A percentile compares a stretch with the other conserved stretches of the same genome.
phyloP scores from a whole-genome alignment of 306 rosid genomes.

The Canavalia ensiformis region DNA sequence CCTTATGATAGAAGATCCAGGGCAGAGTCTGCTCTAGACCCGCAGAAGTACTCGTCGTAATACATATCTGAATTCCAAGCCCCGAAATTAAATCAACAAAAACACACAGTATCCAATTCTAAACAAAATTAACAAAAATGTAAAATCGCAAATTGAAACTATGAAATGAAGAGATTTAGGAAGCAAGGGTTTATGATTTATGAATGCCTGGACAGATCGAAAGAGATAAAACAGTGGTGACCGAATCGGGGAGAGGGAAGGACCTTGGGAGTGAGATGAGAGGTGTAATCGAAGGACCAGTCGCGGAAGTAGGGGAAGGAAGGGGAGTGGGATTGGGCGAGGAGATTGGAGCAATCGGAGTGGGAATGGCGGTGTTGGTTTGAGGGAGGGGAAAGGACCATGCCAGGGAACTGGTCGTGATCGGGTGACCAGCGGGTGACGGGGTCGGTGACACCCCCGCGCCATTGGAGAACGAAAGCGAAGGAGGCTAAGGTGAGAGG shows the following conservation, averaged over 20 bases:
- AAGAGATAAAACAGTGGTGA: too few relatives aligned
- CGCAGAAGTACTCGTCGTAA: conserved; percentile 87
- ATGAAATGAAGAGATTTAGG: not conserved
- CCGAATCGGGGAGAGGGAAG: too few relatives aligned
- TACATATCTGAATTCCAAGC: conserved; percentile 61
- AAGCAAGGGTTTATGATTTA: not conserved
- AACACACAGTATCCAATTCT: too few relatives aligned
- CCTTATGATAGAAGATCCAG: conserved; percentile 95
- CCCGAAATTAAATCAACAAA: not conserved
- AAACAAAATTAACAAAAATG: not conserved
- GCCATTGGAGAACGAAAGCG: conserved; percentile 95
- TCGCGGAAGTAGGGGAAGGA: conserved; percentile 78
- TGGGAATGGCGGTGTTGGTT: conserved; percentile 23
- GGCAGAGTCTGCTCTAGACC: conserved; percentile 92
- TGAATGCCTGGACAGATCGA: too few relatives aligned
- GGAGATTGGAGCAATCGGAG: conserved; percentile 69
- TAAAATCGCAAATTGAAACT: not conserved
- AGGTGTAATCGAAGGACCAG: conserved; percentile 66
- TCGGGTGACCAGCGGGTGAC: conserved; percentile 80
- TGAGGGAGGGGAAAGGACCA: conserved; percentile 52
- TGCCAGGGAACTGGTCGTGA: conserved; percentile 75
- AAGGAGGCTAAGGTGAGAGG: conserved; percentile 78
- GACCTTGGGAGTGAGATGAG: conserved; percentile 77
- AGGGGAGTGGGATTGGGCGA: conserved; percentile 57
- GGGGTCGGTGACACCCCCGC: conserved; percentile 88